Base-by-base conservation (phyloP, 2,329 filamentous ascomycete genomes). In the Hymenoscyphus occultus region DNA sequence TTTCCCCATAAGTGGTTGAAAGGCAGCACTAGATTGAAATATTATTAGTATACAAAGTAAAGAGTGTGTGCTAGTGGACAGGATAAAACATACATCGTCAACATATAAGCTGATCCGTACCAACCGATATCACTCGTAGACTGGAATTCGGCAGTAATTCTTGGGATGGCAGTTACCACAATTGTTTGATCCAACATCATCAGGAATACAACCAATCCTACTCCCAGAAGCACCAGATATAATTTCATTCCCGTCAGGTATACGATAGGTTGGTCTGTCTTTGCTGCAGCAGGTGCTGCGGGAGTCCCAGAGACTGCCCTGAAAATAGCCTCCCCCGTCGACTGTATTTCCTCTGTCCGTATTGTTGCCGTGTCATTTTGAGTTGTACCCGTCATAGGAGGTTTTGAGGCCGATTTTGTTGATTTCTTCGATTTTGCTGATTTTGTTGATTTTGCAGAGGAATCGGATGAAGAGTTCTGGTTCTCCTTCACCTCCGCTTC, bases 151-250 rank as follows among this genome's bases (percentile, higher is more conserved):
- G 64, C 60, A 2, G 77, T 78, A 54, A 79, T 78, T n/a, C 73
- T 73, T 10, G 77, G 77, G 60, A 78, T 77, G 10, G 77, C 66
- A 31, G 68, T 68, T 10, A 67, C 64, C 22, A 69, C 77, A 60
- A 86, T 84, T 0, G 82, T 83, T 59, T 77, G 79, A 56, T 73
- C 71, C 14, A 74, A 63, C 64, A 72, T 65, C 51, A 72, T 71
- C 31, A 74, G 63, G 40, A 73, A 72, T 6, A 64, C 62, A 4
- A 70, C 66, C 35, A 71, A 40, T 5, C 68, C 71, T 4, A 70
- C 28, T n/a, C 66, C 68, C 10, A 67, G 28, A 7, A 71, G 45
- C 6, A 71, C 64, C 19, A 63, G 48, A 56, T 60, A 65, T 7
- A 69, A 45, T 19, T 63, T 63, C 3, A 67, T 22, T 5, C 69